A percentile compares a stretch with the other conserved stretches of the same genome.
These are phyloP conservation scores for Yarrowia porcina DNA, from an alignment of 805 yeast species.

Conservation along the genomic window DNA sequence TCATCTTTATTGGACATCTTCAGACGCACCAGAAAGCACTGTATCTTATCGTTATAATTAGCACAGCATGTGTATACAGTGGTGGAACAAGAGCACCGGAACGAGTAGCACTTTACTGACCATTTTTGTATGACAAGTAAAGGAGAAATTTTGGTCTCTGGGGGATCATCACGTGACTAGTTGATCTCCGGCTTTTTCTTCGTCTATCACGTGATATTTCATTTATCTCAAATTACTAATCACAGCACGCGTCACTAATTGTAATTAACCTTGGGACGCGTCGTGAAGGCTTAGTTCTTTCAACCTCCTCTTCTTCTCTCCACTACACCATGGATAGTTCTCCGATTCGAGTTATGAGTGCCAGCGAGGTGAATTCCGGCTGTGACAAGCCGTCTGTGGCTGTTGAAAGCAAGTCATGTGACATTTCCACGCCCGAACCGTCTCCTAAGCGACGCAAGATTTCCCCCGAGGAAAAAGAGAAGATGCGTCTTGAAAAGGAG, in stretches of 20 bases:
- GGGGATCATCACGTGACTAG: too few relatives aligned
- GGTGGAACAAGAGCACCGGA: too few relatives aligned
- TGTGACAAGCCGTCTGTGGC: background rate
- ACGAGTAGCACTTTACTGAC: too few relatives aligned
- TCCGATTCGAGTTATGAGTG: conserved; percentile 8
- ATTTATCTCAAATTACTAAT: too few relatives aligned
- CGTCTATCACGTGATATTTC: too few relatives aligned
- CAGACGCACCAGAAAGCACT: too few relatives aligned
- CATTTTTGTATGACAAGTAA: too few relatives aligned
- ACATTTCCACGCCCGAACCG: conserved; percentile 1
- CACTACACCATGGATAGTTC: background rate
- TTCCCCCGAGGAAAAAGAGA: background rate
- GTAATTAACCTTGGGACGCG: conserved; percentile 2
- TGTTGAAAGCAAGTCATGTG: background rate
- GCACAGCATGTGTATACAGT: too few relatives aligned
- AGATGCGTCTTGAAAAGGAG: background rate
- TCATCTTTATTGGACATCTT: too few relatives aligned
- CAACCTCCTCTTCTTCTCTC: background rate
- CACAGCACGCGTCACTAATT: background rate
- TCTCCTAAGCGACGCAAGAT: conserved; percentile 4
- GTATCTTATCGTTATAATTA: too few relatives aligned
- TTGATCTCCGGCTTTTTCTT: too few relatives aligned
- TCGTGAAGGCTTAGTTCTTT: background rate
- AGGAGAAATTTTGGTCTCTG: too few relatives aligned
- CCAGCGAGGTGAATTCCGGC: background rate